These are phyloP conservation scores for Nakazawaea wyomingensis DNA, from an alignment of 805 yeast genomes.

Conservation along the genomic window DNA sequence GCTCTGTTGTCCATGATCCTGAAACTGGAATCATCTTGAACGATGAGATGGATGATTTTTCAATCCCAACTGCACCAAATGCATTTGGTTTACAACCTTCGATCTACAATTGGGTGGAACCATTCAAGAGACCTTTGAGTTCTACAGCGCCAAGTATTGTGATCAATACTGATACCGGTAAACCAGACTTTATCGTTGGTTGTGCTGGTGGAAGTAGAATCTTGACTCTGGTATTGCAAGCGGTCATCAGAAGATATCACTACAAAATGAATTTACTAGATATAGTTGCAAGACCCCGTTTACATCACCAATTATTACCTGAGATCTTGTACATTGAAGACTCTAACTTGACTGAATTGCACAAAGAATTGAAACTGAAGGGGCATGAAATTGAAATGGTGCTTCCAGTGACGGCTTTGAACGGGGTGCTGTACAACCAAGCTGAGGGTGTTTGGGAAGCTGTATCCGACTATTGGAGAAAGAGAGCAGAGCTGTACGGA, in stretches of 20 bases:
- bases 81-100: constrained; percentile 83
- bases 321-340: constrained; percentile 58
- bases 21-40: constrained; percentile 79
- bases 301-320: constrained; percentile 89
- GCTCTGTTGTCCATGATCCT: constrained; percentile 77
- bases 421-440: constrained; percentile 40
- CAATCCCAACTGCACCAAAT: constrained; percentile 62
- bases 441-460: constrained; percentile 51
- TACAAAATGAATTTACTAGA: constrained; percentile 56
- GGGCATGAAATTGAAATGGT: constrained; percentile 46
- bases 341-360: constrained; percentile 36
- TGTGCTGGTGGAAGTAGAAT: constrained; percentile 95
- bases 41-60: constrained; percentile 93
- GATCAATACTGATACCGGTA: constrained; percentile 32
- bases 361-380: constrained; percentile 29
- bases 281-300: constrained; percentile 70
- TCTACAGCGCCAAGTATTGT: constrained; percentile 77
- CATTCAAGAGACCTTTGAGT: constrained; percentile 78
- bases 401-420: constrained; percentile 51
- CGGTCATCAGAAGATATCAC: constrained; percentile 61
- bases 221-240: constrained; percentile 76
- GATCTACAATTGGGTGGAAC: constrained; percentile 67
- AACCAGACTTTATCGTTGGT: constrained; percentile 69
- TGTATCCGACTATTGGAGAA: constrained; percentile 89
- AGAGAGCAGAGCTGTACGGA: constrained; percentile 69